phyloP scores from a whole-genome alignment of 1,139 yeast species.

The Geotrichum restrictum region DNA sequence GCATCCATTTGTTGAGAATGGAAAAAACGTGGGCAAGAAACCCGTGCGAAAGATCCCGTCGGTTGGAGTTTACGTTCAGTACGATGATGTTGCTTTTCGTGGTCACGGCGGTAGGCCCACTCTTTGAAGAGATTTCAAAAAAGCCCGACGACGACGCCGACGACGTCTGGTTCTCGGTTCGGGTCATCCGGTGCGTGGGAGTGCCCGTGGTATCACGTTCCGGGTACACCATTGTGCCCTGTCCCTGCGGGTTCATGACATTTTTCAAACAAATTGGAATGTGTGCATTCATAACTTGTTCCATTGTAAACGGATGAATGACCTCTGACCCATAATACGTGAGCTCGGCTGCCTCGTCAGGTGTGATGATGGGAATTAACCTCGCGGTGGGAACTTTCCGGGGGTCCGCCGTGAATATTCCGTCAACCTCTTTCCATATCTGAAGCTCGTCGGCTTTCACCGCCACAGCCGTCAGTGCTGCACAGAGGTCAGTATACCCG shows the following conservation, averaged over 20 bases:
- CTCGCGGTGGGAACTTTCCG: slow-evolving; percentile 90
- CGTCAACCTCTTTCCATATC: slow-evolving; percentile 98
- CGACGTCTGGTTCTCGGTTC: too few species aligned
- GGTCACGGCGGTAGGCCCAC: slow-evolving; percentile 93
- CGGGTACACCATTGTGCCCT: slow-evolving; percentile 90
- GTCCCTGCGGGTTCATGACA: slow-evolving; percentile 86
- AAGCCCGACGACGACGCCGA: too few species aligned
- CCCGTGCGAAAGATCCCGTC: slow-evolving; percentile 89
- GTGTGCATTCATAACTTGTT: slow-evolving; percentile 91
- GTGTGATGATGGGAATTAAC: slow-evolving; percentile 80
- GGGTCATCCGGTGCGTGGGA: background rate
- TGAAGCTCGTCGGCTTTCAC: slow-evolving; percentile 87
- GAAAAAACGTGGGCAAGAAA: slow-evolving; percentile 87
- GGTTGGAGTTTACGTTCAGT: slow-evolving; percentile 87
- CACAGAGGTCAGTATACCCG: slow-evolving; percentile 96
- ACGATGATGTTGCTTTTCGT: slow-evolving; percentile 91
- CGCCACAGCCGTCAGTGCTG: slow-evolving; percentile 94
- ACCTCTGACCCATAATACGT: slow-evolving; percentile 97
- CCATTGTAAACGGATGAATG: slow-evolving; percentile 98
- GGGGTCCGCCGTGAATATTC: slow-evolving; percentile 97
- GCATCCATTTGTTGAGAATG: slow-evolving; percentile 73
- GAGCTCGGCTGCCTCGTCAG: slow-evolving; percentile 97
- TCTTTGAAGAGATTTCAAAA: slow-evolving; percentile 21
- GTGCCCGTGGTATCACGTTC: slow-evolving; percentile 52
- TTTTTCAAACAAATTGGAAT: slow-evolving; percentile 95